Evolutionary conservation across 2,329 filamentous ascomycete genomes (phyloP).

Genomic region (Fusarium musae): DNA sequence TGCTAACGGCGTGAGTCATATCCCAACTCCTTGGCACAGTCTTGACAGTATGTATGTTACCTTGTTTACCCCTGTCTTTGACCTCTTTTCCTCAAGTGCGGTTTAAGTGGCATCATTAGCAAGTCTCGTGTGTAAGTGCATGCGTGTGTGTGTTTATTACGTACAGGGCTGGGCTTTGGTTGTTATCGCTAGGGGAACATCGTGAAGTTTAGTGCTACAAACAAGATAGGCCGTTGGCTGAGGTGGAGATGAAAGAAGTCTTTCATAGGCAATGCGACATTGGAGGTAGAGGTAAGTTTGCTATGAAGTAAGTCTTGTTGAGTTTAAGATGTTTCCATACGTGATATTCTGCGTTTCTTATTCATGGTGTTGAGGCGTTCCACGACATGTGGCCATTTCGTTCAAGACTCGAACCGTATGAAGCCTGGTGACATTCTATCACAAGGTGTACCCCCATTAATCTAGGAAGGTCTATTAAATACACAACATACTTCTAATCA

Average conservation of each 20-base stretch:
- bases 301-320: neutral
- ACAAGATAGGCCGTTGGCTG: slow-evolving; percentile 1
- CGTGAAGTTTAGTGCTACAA: slow-evolving; percentile 16
- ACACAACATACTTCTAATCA: neutral
- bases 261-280: slow-evolving; percentile 7
- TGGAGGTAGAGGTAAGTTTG: slow-evolving; percentile 3
- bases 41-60: slow-evolving; percentile 22
- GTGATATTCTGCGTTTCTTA: slow-evolving; percentile 2
- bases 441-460: neutral
- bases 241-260: slow-evolving; percentile 8
- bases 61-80: slow-evolving; percentile 7
- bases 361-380: slow-evolving; percentile 16
- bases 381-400: neutral
- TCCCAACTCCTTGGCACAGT: slow-evolving; percentile 15
- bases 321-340: neutral
- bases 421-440: neutral
- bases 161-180: neutral
- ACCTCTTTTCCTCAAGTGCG: slow-evolving; percentile 27
- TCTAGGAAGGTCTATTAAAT: neutral
- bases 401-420: neutral
- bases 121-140: slow-evolving; percentile 3
- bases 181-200: slow-evolving; percentile 1
- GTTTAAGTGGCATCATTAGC: slow-evolving; percentile 34
- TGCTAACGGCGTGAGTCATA: slow-evolving; percentile 46
- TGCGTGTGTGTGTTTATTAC: slow-evolving; percentile 3